Evolutionary conservation across 2,329 filamentous ascomycete species (phyloP).

Genomic region (Botrytis hyacinthi): DNA sequence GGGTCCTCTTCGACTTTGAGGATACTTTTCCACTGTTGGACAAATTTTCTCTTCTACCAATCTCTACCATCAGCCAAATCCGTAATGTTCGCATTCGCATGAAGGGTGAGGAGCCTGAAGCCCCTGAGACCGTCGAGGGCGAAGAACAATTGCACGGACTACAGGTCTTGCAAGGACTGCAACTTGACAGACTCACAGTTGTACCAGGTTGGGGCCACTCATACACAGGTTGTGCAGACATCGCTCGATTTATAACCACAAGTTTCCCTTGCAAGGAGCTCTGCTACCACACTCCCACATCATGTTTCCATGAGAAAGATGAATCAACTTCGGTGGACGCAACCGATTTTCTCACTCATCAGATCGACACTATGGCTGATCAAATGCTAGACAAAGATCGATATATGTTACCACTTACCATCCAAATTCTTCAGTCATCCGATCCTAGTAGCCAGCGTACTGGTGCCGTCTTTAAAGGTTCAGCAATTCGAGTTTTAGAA

Average conservation of each 20-base stretch:
- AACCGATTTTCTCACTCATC: not conserved
- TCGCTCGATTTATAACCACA: not conserved
- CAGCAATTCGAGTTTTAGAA: not conserved
- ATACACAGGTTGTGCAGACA: not conserved
- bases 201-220: not conserved
- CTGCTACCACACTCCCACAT: not conserved
- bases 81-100: not conserved
- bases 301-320: not conserved
- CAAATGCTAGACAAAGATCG: not conserved
- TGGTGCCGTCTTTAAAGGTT: not conserved
- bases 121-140: not conserved
- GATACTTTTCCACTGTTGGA: not conserved
- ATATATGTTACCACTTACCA: not conserved
- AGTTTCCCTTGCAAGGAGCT: constrained; percentile 2
- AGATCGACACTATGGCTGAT: not conserved
- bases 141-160: not conserved
- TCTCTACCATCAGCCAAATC: not conserved
- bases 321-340: too few relatives aligned
- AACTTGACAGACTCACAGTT: not conserved
- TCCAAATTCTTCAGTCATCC: not conserved
- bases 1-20: not conserved
- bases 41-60: not conserved
- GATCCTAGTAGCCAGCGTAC: not conserved
- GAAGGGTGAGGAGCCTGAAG: not conserved
- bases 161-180: not conserved